Conservation (phyloP, 2,329 filamentous ascomycete species). For the Epichloe amarillans region DNA sequence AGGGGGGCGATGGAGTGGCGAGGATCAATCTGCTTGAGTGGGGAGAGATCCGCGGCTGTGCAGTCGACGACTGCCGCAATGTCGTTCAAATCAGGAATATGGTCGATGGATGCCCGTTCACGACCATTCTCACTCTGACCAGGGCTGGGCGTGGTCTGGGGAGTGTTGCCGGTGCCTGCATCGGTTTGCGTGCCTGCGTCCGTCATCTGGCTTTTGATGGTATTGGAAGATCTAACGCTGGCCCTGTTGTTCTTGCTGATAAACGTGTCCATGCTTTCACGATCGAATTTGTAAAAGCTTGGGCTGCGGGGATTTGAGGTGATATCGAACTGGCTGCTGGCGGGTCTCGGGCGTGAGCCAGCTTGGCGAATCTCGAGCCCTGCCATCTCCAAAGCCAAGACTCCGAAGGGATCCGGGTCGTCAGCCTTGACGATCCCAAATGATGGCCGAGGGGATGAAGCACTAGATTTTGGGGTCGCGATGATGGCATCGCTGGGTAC, state of each 20-base stretch:
- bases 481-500: slow-evolving; percentile 62
- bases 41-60: slow-evolving; percentile 42
- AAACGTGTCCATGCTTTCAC: slow-evolving; percentile 57
- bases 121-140: slow-evolving; percentile 40
- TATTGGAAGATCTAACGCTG: slow-evolving; percentile 62
- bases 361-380: slow-evolving; percentile 84
- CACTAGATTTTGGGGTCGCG: slow-evolving; percentile 28
- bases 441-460: slow-evolving; percentile 27
- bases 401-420: slow-evolving; percentile 85
- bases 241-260: slow-evolving; percentile 48
- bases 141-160: slow-evolving; percentile 40
- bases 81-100: slow-evolving; percentile 14
- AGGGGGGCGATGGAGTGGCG: slow-evolving; percentile 19
- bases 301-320: slow-evolving; percentile 66
- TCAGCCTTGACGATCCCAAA: slow-evolving; percentile 71
- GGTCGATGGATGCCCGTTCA: slow-evolving; percentile 27
- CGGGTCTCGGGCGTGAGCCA: slow-evolving; percentile 54
- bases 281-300: slow-evolving; percentile 40
- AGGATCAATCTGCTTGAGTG: slow-evolving; percentile 32
- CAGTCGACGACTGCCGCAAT: slow-evolving; percentile 40
- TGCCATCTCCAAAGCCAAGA: slow-evolving; percentile 79
- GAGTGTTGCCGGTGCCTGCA: slow-evolving; percentile 28
- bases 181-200: slow-evolving; percentile 54
- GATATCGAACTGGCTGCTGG: slow-evolving; percentile 73
- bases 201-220: slow-evolving; percentile 57